Conservation (phyloP, 2,329 filamentous ascomycete species). For the Aureobasidium sp. region DNA sequence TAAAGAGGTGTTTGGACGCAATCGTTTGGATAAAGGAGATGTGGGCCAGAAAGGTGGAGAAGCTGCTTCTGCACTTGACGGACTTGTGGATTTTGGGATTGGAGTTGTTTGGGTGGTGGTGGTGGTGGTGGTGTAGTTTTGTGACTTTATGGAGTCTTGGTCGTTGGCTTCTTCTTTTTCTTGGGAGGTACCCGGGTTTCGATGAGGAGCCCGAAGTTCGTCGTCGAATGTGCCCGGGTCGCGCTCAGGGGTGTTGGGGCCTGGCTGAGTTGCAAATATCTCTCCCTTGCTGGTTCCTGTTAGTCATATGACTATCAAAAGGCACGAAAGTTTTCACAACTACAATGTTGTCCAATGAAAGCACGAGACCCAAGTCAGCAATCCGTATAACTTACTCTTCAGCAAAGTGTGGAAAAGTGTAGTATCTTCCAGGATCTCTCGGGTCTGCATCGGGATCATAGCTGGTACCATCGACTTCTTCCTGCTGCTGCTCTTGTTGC, state of each 20-base stretch:
- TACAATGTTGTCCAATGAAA: background rate
- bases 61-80: background rate
- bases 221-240: background rate
- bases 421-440: conserved; percentile 4
- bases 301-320: background rate
- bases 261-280: background rate
- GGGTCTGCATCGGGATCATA: background rate
- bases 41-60: conserved; percentile 1
- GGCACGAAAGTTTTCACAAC: background rate
- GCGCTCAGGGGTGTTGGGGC: background rate
- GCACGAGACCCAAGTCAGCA: background rate
- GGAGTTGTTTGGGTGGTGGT: background rate
- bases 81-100: background rate
- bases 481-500: background rate
- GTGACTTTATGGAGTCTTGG: no score
- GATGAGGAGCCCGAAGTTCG: background rate
- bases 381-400: background rate
- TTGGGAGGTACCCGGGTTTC: background rate
- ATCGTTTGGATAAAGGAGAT: background rate
- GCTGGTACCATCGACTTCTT: background rate
- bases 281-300: background rate
- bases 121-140: no score
- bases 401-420: background rate
- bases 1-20: background rate
- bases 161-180: background rate